Evolutionary conservation across 495 filamentous ascomycete genomes (phyloP).

Genomic region (Aspergillus campestris): DNA sequence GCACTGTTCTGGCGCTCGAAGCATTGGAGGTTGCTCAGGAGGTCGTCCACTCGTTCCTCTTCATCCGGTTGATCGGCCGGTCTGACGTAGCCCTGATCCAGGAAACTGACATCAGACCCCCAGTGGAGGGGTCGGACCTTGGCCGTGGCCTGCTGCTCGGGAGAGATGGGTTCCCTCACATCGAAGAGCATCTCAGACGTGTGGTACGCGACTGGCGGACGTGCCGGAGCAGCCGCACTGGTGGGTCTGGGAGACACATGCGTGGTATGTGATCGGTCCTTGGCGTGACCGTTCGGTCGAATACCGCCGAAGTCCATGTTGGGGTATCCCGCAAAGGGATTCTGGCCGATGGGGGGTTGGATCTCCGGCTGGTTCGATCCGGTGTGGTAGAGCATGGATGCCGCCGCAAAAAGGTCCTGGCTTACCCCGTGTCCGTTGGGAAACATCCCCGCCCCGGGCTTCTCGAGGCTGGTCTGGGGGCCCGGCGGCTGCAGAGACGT

Average conservation of each 20-base stretch:
- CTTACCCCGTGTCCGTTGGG: conserved; percentile 13
- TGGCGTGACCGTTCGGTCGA: conserved; percentile 11
- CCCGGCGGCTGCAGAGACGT: conserved; percentile 48
- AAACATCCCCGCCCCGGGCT: conserved; percentile 15
- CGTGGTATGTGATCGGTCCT: conserved; percentile 8
- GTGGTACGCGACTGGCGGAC: conserved; percentile 28
- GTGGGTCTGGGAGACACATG: conserved; percentile 5
- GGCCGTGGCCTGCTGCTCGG: conserved; percentile 30
- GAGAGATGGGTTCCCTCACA: conserved; percentile 30
- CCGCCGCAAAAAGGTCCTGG: conserved; percentile 44
- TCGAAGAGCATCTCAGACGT: conserved; percentile 40
- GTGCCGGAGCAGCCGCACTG: conserved; percentile 12
- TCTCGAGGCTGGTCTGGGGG: conserved; percentile 19
- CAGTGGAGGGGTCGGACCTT: conserved; percentile 44
- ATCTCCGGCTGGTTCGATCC: conserved; percentile 25
- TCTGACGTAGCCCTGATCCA: conserved; percentile 47
- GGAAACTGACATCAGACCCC: conserved; percentile 59
- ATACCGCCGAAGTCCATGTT: conserved; percentile 17
- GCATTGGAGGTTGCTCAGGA: conserved; percentile 47
- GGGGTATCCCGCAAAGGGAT: conserved; percentile 21
- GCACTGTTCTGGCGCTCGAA: conserved; percentile 45
- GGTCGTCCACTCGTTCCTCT: conserved; percentile 43
- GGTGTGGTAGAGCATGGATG: conserved; percentile 39
- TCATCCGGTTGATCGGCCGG: conserved; percentile 45
- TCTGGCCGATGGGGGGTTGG: conserved; percentile 19